Evolutionary conservation across 306 rosid genomes (phyloP).

Genomic region (Cercis canadensis): DNA sequence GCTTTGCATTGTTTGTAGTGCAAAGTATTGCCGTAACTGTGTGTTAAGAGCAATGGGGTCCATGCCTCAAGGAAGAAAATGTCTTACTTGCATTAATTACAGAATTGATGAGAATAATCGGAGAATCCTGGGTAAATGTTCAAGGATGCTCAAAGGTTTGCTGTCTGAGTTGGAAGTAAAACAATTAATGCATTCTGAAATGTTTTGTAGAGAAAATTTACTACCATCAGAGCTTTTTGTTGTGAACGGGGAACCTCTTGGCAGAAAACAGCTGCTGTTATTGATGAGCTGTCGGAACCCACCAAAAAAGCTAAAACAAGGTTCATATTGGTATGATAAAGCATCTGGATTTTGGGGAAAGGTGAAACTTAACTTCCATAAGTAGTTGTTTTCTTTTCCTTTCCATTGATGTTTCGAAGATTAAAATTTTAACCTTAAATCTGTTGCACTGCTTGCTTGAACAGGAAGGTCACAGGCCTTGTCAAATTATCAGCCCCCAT

Average conservation of each 20-base stretch:
- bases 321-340: conserved; percentile 82
- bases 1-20: conserved; percentile 75
- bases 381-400: neutral
- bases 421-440: neutral
- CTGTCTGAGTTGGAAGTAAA: conserved; percentile 50
- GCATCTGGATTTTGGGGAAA: conserved; percentile 86
- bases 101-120: conserved; percentile 64
- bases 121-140: conserved; percentile 55
- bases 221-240: conserved; percentile 51
- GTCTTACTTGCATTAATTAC: conserved; percentile 64
- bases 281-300: conserved; percentile 58
- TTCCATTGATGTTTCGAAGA: neutral
- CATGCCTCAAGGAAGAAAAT: conserved; percentile 90
- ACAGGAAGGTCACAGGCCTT: conserved; percentile 71
- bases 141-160: conserved; percentile 62
- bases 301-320: conserved; percentile 73
- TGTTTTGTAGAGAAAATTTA: conserved; percentile 59
- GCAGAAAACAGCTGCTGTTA: conserved; percentile 48
- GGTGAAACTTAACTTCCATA: conserved; percentile 50
- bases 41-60: conserved; percentile 81
- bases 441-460: conserved; percentile 37
- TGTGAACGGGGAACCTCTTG: conserved; percentile 61
- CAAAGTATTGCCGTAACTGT: conserved; percentile 71
- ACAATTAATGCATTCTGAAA: conserved; percentile 53
- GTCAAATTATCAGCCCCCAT: conserved; percentile 67